Base-by-base conservation (phyloP, 2,329 filamentous ascomycete species). In the Scedosporium minutisporum region DNA sequence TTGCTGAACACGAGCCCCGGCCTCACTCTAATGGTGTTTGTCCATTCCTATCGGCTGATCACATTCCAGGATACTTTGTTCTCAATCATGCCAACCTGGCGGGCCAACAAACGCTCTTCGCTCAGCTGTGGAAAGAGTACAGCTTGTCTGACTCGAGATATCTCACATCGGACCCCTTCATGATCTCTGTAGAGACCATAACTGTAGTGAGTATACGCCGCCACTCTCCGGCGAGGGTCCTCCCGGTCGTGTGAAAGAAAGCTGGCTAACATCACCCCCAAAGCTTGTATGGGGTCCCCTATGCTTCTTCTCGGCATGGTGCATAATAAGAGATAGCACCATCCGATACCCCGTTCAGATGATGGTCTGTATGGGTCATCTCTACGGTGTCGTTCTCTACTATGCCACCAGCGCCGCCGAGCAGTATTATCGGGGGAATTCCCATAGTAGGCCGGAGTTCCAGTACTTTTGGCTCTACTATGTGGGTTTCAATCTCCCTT, bases 101-200 rank as follows among this genome's bases (percentile, higher is more conserved):
- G 0, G 78, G 82, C 10, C 84, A 84, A 64, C 87, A 91, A 71
- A 86, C 87, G 62, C 76, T 95, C 6, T 88, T 93, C 63, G 90
- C 88, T 2, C 91, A 96, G 77, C 79, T 96, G 55, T 96, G 92
- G 92, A 96, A 96, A 72, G 92, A 96, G 74, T 96, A 96, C 72
- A 82, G 90, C 3, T 81, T 93, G 41, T 93, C 90, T 2, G 92
- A 96, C 76, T 96, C 91, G 62, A 83, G 92, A 53, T 96, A 96
- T 71, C 78, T 96, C 68, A 92, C 88, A 2, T 86, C 87, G 18
- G 89, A 95, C 70, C 82, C 87, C 1, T 92, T 96, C 69, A 91
- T 95, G 68, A 78, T 96, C n/a, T 93, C 89, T 72, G 87, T 96
- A 73, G 92, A 96, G 79, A 85, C 82, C 18, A 85, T 96, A 65